These are phyloP conservation scores for Didymella glomerata DNA, from an alignment of 2,329 filamentous ascomycete species.

Conservation along the genomic window DNA sequence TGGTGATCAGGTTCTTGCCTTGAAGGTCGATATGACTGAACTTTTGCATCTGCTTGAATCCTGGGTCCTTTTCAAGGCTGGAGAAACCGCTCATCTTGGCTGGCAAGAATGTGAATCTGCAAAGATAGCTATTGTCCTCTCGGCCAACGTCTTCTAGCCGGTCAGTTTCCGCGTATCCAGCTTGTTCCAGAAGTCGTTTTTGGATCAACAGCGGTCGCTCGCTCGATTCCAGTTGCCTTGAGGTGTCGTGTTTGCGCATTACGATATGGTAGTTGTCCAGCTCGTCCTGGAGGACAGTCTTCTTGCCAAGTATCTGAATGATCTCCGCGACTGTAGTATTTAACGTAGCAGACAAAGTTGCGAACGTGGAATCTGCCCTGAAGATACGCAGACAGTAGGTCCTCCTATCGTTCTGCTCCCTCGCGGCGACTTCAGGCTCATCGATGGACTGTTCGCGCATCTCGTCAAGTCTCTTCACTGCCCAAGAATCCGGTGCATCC, in stretches of 20 bases:
- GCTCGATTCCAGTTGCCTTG: constrained; percentile 77
- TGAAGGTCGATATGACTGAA: constrained; percentile 94
- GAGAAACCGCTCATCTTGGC: constrained; percentile 83
- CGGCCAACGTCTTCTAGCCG: constrained; percentile 91
- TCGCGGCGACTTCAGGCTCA: constrained; percentile 71
- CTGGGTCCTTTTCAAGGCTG: constrained; percentile 77
- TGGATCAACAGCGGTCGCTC: constrained; percentile 92
- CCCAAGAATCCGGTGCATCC: constrained; percentile 98
- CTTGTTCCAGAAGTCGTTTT: constrained; percentile 87
- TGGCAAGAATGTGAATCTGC: constrained; percentile 93
- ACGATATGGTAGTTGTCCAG: constrained; percentile 96
- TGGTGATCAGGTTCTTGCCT: constrained; percentile 89
- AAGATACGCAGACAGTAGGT: constrained; percentile 96
- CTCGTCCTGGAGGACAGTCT: constrained; percentile 89
- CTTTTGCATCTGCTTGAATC: constrained; percentile 83
- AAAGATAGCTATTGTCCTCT: constrained; percentile 97
- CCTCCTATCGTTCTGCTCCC: constrained; percentile 75
- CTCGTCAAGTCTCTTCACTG: constrained; percentile 76
- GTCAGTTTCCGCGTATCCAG: constrained; percentile 87
- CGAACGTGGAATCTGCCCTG: constrained; percentile 91
- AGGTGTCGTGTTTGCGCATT: constrained; percentile 89
- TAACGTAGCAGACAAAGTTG: constrained; percentile 83
- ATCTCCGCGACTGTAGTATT: constrained; percentile 88
- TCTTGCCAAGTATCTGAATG: constrained; percentile 89
- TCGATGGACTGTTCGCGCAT: constrained; percentile 69